Conservation (phyloP, 805 yeast species). For the Cyberlindnera maclurae region DNA sequence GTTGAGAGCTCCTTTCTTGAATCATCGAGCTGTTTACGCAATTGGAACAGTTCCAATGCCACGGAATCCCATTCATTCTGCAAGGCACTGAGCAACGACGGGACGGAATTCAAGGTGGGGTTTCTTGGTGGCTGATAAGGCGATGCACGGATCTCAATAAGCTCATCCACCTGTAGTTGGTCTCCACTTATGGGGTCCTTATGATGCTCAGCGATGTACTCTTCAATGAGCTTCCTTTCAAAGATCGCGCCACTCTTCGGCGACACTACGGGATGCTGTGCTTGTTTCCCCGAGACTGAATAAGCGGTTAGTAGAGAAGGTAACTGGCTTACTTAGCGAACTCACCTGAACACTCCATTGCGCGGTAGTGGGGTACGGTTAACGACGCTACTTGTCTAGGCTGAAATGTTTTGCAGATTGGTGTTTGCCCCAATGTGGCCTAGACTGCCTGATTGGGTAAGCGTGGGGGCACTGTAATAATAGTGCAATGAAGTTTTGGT, state of each 20-base stretch:
- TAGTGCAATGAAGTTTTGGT: no score
- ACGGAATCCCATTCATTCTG: conserved; percentile 90
- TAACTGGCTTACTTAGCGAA: neutral
- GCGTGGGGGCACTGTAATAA: no score
- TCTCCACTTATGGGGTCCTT: conserved; percentile 73
- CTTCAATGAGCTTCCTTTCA: conserved; percentile 52
- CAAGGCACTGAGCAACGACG: conserved; percentile 63
- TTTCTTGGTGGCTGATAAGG: conserved; percentile 33
- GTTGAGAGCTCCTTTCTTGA: conserved; percentile 69
- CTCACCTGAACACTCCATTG: conserved; percentile 26
- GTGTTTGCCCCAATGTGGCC: no score
- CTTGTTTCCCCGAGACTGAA: conserved; percentile 60
- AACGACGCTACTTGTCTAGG: no score
- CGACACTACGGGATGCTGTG: conserved; percentile 70
- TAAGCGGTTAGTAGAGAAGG: conserved; percentile 11
- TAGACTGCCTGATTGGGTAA: no score
- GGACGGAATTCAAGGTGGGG: conserved; percentile 60
- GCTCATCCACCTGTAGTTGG: conserved; percentile 48
- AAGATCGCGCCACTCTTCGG: conserved; percentile 63
- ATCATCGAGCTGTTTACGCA: conserved; percentile 62
- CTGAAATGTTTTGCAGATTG: no score
- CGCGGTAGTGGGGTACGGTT: neutral
- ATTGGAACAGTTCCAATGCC: conserved; percentile 69
- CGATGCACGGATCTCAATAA: conserved; percentile 36
- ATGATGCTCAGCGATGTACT: conserved; percentile 57